Percentiles rank a stretch among this genome's conserved stretches.
phyloP scores from a whole-genome alignment of 2,329 filamentous ascomycete genomes.

The Diaporthe destruens region DNA sequence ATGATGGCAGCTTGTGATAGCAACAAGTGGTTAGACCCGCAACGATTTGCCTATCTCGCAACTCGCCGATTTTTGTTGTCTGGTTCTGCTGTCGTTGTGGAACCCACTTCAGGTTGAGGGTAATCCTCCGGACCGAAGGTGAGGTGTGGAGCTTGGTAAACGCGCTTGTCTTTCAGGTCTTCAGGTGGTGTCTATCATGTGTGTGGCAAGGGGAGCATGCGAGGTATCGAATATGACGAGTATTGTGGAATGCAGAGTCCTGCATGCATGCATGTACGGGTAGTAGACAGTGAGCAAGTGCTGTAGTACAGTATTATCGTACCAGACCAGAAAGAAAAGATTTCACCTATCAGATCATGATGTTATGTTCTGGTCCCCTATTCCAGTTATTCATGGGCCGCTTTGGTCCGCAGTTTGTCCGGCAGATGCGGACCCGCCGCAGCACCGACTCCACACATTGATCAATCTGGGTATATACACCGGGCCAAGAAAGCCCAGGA shows the following conservation, averaged over 20 bases:
- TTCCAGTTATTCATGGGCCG: conserved; percentile 23
- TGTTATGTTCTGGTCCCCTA: conserved; percentile 16
- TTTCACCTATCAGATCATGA: conserved; percentile 11
- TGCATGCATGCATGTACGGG: background rate
- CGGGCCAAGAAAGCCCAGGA: background rate
- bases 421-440: conserved; percentile 15
- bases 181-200: background rate
- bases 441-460: conserved; percentile 16
- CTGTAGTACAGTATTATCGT: conserved; percentile 14
- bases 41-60: background rate
- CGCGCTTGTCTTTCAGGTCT: conserved; percentile 7
- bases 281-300: conserved; percentile 1
- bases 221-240: background rate
- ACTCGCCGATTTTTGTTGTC: background rate
- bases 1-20: conserved; percentile 1
- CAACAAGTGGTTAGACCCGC: too few species aligned
- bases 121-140: background rate
- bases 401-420: conserved; percentile 14
- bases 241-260: background rate
- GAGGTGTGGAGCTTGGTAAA: background rate
- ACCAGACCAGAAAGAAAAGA: conserved; percentile 21
- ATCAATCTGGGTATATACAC: conserved; percentile 33
- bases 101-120: background rate
- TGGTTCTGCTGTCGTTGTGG: background rate
- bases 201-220: background rate